Conservation (phyloP, 345 rosid species). For the Eucalyptus microcorys region DNA sequence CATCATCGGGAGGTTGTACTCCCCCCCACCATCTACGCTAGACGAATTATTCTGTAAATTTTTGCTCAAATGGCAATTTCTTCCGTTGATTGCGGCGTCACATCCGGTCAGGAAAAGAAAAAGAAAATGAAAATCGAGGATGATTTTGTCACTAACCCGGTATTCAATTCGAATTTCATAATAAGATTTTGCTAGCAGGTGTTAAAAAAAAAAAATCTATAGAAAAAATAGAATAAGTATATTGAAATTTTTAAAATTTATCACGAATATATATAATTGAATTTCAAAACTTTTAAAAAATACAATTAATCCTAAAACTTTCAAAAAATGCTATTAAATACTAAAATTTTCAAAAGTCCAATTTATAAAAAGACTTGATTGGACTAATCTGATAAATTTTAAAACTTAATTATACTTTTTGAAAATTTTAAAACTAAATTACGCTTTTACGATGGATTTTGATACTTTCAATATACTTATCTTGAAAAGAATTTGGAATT, state of each 20-base stretch:
- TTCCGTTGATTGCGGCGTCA: background rate
- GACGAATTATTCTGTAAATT: background rate
- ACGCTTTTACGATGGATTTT: background rate
- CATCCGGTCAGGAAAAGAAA: background rate
- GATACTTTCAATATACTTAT: too few species aligned
- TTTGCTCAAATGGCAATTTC: background rate
- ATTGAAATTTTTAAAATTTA: too few species aligned
- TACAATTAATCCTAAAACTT: too few species aligned
- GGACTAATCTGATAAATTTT: too few species aligned
- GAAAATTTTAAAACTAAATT: too few species aligned
- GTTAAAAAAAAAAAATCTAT: background rate
- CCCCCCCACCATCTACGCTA: background rate
- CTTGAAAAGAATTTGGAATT: background rate
- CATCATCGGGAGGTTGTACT: background rate
- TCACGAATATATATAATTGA: rapidly evolving
- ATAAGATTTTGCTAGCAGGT: background rate
- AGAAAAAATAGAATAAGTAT: too few species aligned
- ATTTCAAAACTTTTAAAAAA: too few species aligned
- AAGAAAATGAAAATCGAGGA: background rate
- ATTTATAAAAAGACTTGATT: too few species aligned
- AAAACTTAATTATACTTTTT: rapidly evolving
- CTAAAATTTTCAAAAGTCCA: too few species aligned
- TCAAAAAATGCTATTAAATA: rapidly evolving
- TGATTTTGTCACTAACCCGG: background rate
- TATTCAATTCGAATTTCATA: background rate